Evolutionary conservation across 2,329 filamentous ascomycete species (phyloP), one percentile per base, ranked within the genome.

Genomic region (Pyrenophora teres): DNA sequence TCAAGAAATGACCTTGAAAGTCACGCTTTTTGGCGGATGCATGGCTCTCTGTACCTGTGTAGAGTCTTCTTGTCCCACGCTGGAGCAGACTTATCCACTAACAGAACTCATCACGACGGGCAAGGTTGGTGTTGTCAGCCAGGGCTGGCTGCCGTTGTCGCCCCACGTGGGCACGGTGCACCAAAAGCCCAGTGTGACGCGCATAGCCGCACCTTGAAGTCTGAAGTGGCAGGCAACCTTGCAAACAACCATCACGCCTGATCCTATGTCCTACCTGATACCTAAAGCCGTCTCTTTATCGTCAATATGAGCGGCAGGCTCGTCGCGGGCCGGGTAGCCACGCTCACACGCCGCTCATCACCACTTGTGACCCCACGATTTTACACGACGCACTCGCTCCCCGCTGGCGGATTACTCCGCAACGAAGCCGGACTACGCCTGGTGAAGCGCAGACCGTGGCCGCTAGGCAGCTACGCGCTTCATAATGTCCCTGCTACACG

Each of bases 401-500:
- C 67, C 46, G 64, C 72, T 32, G 73, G 73, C 43, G 73, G 73
- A 18, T 66, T 75, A n/a, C 60, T 76, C 13, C 70, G 72, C 35
- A 67, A 69, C 31, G 64, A 71, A 56, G 65, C 67, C 13, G 69
- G 69, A 6, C 57, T 70, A n/a, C 68, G 71, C 38, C 53, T 70
- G 10, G 62, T 72, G 27, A 70, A 71, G 51, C 80, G 82, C 48
- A 83, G 87, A 56, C 81, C 87, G 73, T 94, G 89, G 87, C 87
- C 90, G n/a, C 80, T 87, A 10, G 89, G 88, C 32, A 77, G 81
- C 43, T 94, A 90, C 68, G 83, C 87, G 18, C 90, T 96, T 63
- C 92, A 96, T 75, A 95, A 96, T 78, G 76, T 87, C 18, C 82
- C 84, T 45, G 82, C 83, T 13, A 81, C 86, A 36, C 80, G 86